A percentile compares a stretch with the other conserved stretches of the same genome.
These are phyloP conservation scores for Pseudoperonospora humuli DNA, from an alignment of 352 stramenopile genomes.

Conservation along the genomic window DNA sequence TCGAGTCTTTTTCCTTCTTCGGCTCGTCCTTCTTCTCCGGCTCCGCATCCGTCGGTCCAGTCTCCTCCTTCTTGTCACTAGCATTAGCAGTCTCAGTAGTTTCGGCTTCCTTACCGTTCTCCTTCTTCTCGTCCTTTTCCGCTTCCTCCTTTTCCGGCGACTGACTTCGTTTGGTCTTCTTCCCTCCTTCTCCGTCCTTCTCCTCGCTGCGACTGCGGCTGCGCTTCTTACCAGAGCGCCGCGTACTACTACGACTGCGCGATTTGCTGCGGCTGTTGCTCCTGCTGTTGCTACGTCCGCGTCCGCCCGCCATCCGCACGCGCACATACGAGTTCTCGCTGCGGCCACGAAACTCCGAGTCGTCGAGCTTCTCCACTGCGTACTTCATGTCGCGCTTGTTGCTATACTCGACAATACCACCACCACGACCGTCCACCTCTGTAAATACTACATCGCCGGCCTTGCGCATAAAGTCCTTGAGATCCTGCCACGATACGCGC, in stretches of 20 bases:
- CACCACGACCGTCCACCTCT: slow-evolving; percentile 59
- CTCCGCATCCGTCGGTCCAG: slow-evolving; percentile 5
- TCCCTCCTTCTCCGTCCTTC: slow-evolving; percentile 15
- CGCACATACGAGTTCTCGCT: slow-evolving; percentile 47
- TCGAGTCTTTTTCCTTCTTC: slow-evolving; percentile 5
- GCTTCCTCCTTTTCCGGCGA: slow-evolving; percentile 21
- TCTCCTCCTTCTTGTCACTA: slow-evolving; percentile 18
- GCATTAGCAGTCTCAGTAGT: slow-evolving; percentile 2
- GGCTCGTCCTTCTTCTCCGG: slow-evolving; percentile 7
- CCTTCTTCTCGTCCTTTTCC: slow-evolving; percentile 10
- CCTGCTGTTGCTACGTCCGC: slow-evolving; percentile 24
- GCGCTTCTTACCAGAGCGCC: slow-evolving; percentile 28
- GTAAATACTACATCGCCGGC: slow-evolving; percentile 59
- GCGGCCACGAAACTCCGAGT: slow-evolving; percentile 46
- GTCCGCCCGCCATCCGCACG: slow-evolving; percentile 22
- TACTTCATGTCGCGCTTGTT: slow-evolving; percentile 69
- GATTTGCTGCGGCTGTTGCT: slow-evolving; percentile 36
- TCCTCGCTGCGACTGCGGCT: slow-evolving; percentile 32
- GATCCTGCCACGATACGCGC: slow-evolving; percentile 53
- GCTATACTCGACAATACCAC: slow-evolving; percentile 57
- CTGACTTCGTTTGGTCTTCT: slow-evolving; percentile 33
- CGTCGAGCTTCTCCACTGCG: slow-evolving; percentile 57
- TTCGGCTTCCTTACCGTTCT: slow-evolving; percentile 17
- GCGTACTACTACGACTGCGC: slow-evolving; percentile 31
- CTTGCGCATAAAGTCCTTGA: slow-evolving; percentile 66